Base-by-base conservation (phyloP, 129 eudicot genomes). In the Artemisia tridentata region DNA sequence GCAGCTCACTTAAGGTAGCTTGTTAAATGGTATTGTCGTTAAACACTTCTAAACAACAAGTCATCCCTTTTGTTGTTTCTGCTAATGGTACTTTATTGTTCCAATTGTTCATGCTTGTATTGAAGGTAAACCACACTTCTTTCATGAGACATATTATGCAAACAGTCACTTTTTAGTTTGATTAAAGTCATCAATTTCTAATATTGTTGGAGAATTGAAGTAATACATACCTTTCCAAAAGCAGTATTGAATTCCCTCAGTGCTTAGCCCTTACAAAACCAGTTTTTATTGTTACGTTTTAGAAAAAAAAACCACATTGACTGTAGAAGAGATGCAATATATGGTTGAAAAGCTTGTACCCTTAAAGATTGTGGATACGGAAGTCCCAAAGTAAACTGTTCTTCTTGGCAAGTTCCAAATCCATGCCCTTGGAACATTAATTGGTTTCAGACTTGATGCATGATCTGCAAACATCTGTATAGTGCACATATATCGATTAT, bases 151-250 rank as follows among this genome's bases (percentile, higher is more conserved):
- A 60, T 60, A 60, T 25, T 14, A 10, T 59, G 43, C 65, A 25
- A 59, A 60, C 7, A 60, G 2, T 23, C 15, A 1, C 14, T 38
- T 61, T 27, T 61, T 18, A 23, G 65, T 59, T 23, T 12, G 43
- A 13, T 23, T 13, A 59, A 59, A 2, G 29, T 23, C 14, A 11
- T 59, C 1, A 15, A 13, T 61, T 14, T 61, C 11, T 27, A 12
- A 27, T 21, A 14, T 17, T 10, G 16, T 48, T 48, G 21, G 41
- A 47, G 43, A 20, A 43, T 66, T 47, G 29, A 19, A 45, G 38
- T 45, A 13, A 66, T 47, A 67, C 80, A 60, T 85, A 85, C 90
- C 90, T 75, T 58, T 67, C 72, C 80, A 62, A 78, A 80, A 78
- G 72, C 86, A 83, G 49, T 45, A 53, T 18, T 31, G 68, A 25